Evolutionary conservation across 1,284 basidiomycete genomes (phyloP).

Genomic region (Taiwanofungus camphoratus): DNA sequence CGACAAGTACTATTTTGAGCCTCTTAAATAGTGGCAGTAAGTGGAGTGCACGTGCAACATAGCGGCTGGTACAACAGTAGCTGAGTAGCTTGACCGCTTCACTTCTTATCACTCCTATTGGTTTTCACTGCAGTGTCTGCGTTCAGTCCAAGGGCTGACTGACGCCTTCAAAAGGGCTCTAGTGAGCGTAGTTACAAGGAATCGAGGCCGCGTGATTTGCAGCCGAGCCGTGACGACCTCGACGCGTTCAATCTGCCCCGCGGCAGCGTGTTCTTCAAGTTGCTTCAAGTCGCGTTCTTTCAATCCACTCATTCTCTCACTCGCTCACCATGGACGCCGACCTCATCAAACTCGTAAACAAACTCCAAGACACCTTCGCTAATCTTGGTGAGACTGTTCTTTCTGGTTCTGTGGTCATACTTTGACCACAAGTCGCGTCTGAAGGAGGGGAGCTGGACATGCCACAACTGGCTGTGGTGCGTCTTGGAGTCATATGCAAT

Average conservation of each 20-base stretch:
- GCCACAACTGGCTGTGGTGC: constrained; percentile 78
- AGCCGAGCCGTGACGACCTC: constrained; percentile 9
- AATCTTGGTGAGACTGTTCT: constrained; percentile 58
- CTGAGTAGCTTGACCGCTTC: too few relatives aligned
- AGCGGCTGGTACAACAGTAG: too few relatives aligned
- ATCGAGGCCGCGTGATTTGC: constrained; percentile 1
- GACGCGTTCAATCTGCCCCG: constrained; percentile 9
- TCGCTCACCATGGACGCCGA: constrained; percentile 79
- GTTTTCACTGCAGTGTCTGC: too few relatives aligned
- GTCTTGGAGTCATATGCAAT: constrained; percentile 3
- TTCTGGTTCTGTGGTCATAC: constrained; percentile 1
- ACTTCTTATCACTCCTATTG: too few relatives aligned
- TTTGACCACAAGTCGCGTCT: constrained; percentile 13
- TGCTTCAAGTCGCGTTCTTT: background rate
- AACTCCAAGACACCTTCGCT: constrained; percentile 86
- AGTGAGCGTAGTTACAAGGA: too few relatives aligned
- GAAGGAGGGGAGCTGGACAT: constrained; percentile 81
- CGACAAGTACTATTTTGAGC: too few relatives aligned
- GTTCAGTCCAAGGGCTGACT: too few relatives aligned
- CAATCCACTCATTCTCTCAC: background rate
- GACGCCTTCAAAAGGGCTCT: too few relatives aligned
- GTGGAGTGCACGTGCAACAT: too few relatives aligned
- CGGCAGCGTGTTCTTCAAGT: constrained; percentile 1
- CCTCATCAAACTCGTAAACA: constrained; percentile 93
- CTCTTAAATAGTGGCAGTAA: too few relatives aligned